These are phyloP conservation scores for Populus pruinosa DNA, from an alignment of 345 rosid species.

Conservation along the genomic window DNA sequence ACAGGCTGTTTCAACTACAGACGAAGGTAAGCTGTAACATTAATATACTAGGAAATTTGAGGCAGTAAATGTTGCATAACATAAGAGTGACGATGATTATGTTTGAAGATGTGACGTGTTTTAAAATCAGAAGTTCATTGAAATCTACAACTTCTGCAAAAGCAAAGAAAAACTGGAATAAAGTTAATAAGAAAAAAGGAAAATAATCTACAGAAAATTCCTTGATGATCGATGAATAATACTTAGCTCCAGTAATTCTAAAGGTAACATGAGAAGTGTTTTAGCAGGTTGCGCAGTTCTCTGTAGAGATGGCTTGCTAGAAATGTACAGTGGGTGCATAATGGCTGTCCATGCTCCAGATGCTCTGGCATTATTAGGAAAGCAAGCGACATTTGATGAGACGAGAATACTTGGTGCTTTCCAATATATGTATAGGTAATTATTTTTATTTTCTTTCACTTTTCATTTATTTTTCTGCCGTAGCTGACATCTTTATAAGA, in stretches of 20 bases:
- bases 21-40: slow-evolving; percentile 34
- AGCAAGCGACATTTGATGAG: slow-evolving; percentile 69
- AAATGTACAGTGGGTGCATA: slow-evolving; percentile 49
- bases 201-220: neutral
- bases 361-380: slow-evolving; percentile 59
- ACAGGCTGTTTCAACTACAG: slow-evolving; percentile 43
- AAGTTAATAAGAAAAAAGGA: neutral
- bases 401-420: slow-evolving; percentile 77
- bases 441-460: neutral
- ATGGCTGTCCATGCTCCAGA: slow-evolving; percentile 79
- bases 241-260: neutral
- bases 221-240: neutral
- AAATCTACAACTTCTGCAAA: neutral
- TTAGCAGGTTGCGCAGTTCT: slow-evolving; percentile 48
- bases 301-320: slow-evolving; percentile 47
- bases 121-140: neutral
- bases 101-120: neutral
- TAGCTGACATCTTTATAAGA: neutral
- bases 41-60: neutral
- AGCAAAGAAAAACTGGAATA: neutral
- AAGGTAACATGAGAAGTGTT: neutral
- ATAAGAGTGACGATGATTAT: neutral
- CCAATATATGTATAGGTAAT: slow-evolving; percentile 73
- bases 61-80: neutral
- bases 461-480: neutral